Evolutionary conservation across 2,329 filamentous ascomycete species (phyloP), one percentile per base, ranked within the genome.

Genomic region (Intubia oerlemansii): DNA sequence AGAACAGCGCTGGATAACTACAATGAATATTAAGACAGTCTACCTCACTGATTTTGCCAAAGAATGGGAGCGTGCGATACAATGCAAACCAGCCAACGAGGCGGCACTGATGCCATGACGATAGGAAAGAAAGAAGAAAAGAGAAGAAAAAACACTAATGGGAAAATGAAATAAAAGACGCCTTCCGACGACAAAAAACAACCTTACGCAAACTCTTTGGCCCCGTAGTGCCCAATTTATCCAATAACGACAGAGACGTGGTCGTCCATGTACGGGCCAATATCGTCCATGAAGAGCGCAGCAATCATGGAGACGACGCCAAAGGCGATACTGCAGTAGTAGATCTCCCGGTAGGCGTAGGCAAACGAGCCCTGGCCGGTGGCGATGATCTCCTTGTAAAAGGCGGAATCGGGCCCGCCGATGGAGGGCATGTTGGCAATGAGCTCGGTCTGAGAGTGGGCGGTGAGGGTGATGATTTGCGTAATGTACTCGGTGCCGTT

Each of bases 241-340:
- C n/a, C n/a, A n/a, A n/a, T n/a, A n/a, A 59, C 53, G 10, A 66
- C 62, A 3, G 61, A 61, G 17, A 68, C 54, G 44, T 64, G 56
- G 35, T 68, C 57, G 41, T 64, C 57, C 58, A 69, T 64, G 36
- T 62, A 66, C 42, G 56, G 46, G 21, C 49, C 52, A 30, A 74
- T 67, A 39, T 71, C 58, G 2, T 61, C 63, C 42, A 74, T 44
- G 36, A 71, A 66, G 32, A 59, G 51, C 31, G 62, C 57, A 0
- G 66, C 54, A n/a, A 70, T 28, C 27, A 72, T 62, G 5, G 59
- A 57, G 0, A 67, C 42, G 0, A 36, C 52, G 0, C 69, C 69
- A 43, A 73, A 74, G 0, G 58, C 34, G 41, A 74, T 68, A 42
- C 62, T 69, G 16, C 55, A 53, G 43, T 65, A 64, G 41, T 71